Evolutionary conservation across 2,329 filamentous ascomycete genomes (phyloP), one percentile per base, ranked within the genome.

Genomic region (Penicillium italicum): DNA sequence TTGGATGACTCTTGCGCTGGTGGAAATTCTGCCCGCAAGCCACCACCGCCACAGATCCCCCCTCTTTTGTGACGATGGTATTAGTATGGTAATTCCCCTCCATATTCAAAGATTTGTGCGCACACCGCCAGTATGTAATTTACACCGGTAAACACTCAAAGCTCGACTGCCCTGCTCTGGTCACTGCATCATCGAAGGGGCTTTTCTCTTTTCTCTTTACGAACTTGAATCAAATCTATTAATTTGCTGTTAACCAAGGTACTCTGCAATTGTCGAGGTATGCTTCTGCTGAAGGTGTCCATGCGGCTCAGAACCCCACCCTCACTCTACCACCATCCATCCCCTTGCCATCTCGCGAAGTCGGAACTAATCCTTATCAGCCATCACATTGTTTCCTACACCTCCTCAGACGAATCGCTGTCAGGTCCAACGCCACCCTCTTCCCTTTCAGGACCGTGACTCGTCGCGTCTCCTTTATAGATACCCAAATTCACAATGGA

Each of bases 401-500:
- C 48, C 16, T 41, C 36, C 47, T 50, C 48, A 44, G 16, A 20
- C 48, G 30, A 50, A 50, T 34, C 30, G 48, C 48, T 54, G 33
- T 47, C 47, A 56, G 57, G 56, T 59, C 50, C 48, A 64, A 58
- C 60, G 53, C 57, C 49, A 67, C 62, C 67, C 58, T 66, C 63
- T 60, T 58, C 43, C 30, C 37, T 44, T 26, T 50, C 68, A 69
- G 65, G 63, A 69, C 68, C 66, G 65, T 64, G 67, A 65, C 63
- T 64, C 55, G 62, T 60, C 65, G 63, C 58, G 65, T 66, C 61
- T 56, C 43, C 55, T 51, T 62, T 62, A 64, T 60, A 65, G 59
- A 60, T 52, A 62, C 58, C 59, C 54, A 55, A 59, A 71, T 75
- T 78, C 84, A 83, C 77, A 76, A 97, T 97, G 93, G 91, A 97